phyloP scores from a whole-genome alignment of 148 eudicot species.

The Pharnaceum exiguum region DNA sequence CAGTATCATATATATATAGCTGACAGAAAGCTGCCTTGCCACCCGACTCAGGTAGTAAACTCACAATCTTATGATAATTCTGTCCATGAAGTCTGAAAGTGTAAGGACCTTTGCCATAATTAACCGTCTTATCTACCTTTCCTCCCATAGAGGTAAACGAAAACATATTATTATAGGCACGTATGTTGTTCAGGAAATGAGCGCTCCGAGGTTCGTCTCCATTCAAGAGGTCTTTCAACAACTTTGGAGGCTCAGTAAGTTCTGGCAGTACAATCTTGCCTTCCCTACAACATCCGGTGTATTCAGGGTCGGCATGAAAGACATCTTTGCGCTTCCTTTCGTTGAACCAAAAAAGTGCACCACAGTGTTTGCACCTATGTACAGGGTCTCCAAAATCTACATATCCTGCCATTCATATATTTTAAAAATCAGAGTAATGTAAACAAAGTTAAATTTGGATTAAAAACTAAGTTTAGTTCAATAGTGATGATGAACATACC shows the following conservation, averaged over 20 bases:
- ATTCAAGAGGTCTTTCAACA: not conserved
- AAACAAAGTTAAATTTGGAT: no score
- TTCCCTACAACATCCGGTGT: not conserved
- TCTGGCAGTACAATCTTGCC: not conserved
- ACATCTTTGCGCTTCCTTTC: not conserved
- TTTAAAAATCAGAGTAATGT: no score
- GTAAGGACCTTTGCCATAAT: not conserved
- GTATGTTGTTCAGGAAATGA: not conserved
- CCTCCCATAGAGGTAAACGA: slow-evolving; percentile 9
- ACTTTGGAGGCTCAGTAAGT: not conserved
- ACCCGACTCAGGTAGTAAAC: not conserved
- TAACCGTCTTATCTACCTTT: not conserved
- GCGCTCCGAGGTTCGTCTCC: not conserved
- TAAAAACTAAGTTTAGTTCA: no score
- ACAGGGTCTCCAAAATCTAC: not conserved
- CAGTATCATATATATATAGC: not conserved
- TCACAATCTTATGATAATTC: slow-evolving; percentile 1
- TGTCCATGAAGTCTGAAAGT: not conserved
- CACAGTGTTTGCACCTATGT: not conserved
- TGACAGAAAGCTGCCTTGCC: not conserved
- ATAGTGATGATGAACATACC: no score
- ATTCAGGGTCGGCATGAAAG: not conserved
- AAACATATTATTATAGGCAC: slow-evolving; percentile 5
- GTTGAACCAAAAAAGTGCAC: slow-evolving; percentile 1
- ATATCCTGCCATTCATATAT: not conserved